Percentiles rank a stretch among this genome's conserved stretches.
Conservation (phyloP, 306 rosid genomes). For the Pachyrhizus erosus region DNA sequence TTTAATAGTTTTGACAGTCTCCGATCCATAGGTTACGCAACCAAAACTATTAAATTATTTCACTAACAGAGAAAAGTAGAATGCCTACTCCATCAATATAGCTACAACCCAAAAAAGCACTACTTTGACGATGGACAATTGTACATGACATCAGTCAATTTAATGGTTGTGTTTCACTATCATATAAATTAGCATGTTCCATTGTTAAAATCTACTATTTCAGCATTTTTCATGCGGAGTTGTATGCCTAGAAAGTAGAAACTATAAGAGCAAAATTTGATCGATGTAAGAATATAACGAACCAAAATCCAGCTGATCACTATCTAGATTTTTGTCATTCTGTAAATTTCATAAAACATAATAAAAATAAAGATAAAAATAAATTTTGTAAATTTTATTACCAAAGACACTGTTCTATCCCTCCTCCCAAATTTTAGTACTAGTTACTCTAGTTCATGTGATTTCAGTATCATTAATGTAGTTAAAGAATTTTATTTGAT, state of each 20-base stretch:
- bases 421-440: slow-evolving; percentile 1
- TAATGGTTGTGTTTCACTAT: not conserved
- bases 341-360: not conserved
- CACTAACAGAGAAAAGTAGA: slow-evolving; percentile 4
- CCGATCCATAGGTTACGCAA: slow-evolving; percentile 1
- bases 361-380: not conserved
- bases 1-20: slow-evolving; percentile 11
- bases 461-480: slow-evolving; percentile 8
- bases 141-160: no score
- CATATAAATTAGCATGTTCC: not conserved
- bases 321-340: not conserved
- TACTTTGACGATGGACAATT: no score
- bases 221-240: not conserved
- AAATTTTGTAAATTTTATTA: not conserved
- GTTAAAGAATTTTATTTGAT: not conserved
- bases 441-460: not conserved
- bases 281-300: not conserved
- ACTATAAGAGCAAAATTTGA: not conserved
- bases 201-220: slow-evolving; percentile 8
- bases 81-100: not conserved
- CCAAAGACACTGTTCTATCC: not conserved
- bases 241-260: slow-evolving; percentile 21
- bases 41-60: slow-evolving; percentile 5
- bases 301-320: slow-evolving; percentile 28
- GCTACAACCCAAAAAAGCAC: not conserved